A percentile compares a stretch with the other conserved stretches of the same genome.
Evolutionary conservation across 331 rosid genomes (phyloP).

Genomic region (Quercus tomentella): DNA sequence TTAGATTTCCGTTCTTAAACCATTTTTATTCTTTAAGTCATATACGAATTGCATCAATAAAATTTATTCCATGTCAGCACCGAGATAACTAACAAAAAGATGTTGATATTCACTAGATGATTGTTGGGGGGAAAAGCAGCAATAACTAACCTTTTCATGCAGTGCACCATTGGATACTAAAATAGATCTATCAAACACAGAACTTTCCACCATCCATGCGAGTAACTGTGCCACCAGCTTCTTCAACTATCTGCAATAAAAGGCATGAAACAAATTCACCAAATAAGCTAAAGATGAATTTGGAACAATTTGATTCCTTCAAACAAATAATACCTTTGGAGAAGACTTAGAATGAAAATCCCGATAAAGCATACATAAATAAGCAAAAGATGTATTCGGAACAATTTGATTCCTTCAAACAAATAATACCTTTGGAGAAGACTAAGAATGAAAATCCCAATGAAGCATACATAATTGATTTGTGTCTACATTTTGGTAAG

Average conservation of each 20-base stretch:
- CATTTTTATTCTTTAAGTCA: no score
- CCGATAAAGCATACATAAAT: background rate
- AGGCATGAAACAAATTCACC: background rate
- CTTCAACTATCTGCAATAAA: conserved; percentile 75
- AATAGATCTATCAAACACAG: conserved; percentile 84
- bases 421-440: background rate
- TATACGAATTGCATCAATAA: no score
- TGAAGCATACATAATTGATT: background rate
- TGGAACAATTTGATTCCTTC: background rate
- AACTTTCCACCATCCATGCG: conserved; percentile 92
- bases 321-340: background rate
- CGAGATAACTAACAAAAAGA: background rate
- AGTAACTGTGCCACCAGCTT: conserved; percentile 84
- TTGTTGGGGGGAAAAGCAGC: background rate
- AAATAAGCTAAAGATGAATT: background rate
- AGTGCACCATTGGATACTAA: conserved; percentile 75
- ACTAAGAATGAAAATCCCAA: no score
- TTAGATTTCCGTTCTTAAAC: no score
- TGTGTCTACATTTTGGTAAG: background rate
- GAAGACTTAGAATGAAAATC: background rate
- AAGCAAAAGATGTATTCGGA: background rate
- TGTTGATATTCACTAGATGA: background rate
- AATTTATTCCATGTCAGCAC: background rate
- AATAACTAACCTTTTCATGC: conserved; percentile 65
- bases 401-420: background rate